A percentile compares a stretch with the other conserved stretches of the same genome.
phyloP scores from a whole-genome alignment of 352 stramenopile species.

The Globisporangium irregulare region DNA sequence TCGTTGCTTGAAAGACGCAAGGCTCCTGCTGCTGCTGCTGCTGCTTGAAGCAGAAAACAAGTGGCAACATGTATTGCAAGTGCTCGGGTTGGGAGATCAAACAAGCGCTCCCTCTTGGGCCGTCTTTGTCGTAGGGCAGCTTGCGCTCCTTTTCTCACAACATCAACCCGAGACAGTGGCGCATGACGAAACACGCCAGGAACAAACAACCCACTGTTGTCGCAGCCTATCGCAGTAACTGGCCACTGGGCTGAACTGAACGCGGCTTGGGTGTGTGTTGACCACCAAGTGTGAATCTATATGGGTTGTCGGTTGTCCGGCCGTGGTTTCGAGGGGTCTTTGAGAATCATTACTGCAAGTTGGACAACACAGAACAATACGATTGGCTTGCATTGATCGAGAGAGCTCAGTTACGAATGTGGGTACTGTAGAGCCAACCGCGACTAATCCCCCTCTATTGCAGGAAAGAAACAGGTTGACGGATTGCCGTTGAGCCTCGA shows the following conservation, averaged over 20 bases:
- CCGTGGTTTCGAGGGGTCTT: not conserved
- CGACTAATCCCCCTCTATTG: not conserved
- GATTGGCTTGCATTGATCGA: not conserved
- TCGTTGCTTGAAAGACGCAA: not conserved
- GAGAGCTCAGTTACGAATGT: not conserved
- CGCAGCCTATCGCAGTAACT: not conserved
- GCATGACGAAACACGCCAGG: not conserved
- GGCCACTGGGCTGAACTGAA: not conserved
- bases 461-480: slow-evolving; percentile 1
- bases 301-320: not conserved
- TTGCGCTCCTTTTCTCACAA: not conserved
- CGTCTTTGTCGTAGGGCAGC: not conserved
- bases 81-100: not conserved
- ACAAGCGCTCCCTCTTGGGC: not conserved
- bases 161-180: not conserved
- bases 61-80: no score
- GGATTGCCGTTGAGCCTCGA: not conserved
- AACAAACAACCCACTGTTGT: not conserved
- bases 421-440: not conserved
- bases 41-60: no score
- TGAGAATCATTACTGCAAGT: not conserved
- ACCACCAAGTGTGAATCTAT: not conserved
- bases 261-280: not conserved
- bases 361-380: not conserved
- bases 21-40: no score